Evolutionary conservation across 2,329 filamentous ascomycete species (phyloP).

Genomic region (Daldinia eschscholtzii): DNA sequence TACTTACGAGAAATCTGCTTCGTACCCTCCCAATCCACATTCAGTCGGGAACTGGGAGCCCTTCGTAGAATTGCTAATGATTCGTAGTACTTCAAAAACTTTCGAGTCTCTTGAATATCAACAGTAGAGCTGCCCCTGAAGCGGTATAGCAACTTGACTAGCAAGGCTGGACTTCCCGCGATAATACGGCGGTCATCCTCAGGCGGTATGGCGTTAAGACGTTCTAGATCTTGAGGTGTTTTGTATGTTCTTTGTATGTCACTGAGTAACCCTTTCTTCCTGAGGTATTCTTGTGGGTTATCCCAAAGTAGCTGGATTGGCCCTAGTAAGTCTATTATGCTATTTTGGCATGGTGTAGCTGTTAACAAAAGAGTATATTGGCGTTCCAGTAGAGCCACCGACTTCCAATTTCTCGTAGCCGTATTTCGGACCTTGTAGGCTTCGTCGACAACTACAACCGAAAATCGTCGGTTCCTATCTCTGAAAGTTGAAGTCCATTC

Average conservation of each 20-base stretch:
- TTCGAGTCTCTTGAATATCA: slow-evolving; percentile 43
- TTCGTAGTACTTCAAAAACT: slow-evolving; percentile 48
- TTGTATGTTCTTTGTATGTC: slow-evolving; percentile 16
- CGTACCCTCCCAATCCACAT: slow-evolving; percentile 39
- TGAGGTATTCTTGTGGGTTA: slow-evolving; percentile 36
- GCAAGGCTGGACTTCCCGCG: slow-evolving; percentile 43
- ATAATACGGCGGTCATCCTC: slow-evolving; percentile 41
- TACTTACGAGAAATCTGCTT: slow-evolving; percentile 34
- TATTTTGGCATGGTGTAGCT: slow-evolving; percentile 49
- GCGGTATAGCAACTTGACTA: slow-evolving; percentile 38
- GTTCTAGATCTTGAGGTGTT: slow-evolving; percentile 14
- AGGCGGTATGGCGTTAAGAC: slow-evolving; percentile 24
- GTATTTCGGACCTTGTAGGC: slow-evolving; percentile 49
- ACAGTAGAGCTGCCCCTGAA: not conserved
- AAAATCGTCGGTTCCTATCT: slow-evolving; percentile 41
- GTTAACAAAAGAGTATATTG: slow-evolving; percentile 50
- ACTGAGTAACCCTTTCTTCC: slow-evolving; percentile 1
- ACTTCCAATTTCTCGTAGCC: slow-evolving; percentile 44
- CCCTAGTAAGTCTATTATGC: slow-evolving; percentile 46
- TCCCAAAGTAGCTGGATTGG: slow-evolving; percentile 47
- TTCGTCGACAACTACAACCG: slow-evolving; percentile 50
- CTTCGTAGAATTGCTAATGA: slow-evolving; percentile 48
- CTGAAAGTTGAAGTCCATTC: slow-evolving; percentile 43
- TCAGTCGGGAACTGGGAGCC: slow-evolving; percentile 46
- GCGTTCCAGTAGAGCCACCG: slow-evolving; percentile 45